Percentiles rank a stretch among this genome's conserved stretches.
Conservation (phyloP, 805 yeast species). For the Metschnikowia chrysomelidarum region DNA sequence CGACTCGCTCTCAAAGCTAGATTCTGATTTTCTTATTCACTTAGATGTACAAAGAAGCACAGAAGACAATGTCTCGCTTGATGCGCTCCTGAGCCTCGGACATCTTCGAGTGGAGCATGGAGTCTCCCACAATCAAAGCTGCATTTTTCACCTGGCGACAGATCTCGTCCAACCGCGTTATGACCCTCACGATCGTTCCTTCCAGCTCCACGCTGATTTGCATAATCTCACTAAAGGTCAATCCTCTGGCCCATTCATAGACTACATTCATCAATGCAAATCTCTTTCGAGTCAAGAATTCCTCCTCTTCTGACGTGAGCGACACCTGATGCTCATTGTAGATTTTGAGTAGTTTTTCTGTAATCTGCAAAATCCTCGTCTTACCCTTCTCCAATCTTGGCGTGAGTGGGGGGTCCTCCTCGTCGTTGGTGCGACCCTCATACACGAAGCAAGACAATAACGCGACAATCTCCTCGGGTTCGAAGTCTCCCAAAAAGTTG, state of each 20-base stretch:
- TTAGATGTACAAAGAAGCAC: slow-evolving; percentile 87
- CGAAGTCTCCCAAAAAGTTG: slow-evolving; percentile 88
- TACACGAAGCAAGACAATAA: slow-evolving; percentile 87
- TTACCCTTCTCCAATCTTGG: slow-evolving; percentile 78
- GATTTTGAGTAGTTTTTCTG: slow-evolving; percentile 57
- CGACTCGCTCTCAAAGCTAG: slow-evolving; percentile 16
- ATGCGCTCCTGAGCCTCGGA: slow-evolving; percentile 89
- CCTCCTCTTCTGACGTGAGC: slow-evolving; percentile 79
- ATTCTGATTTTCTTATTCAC: not conserved
- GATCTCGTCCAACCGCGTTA: slow-evolving; percentile 89
- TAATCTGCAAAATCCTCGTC: slow-evolving; percentile 65
- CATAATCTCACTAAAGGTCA: slow-evolving; percentile 88
- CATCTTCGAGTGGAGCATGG: slow-evolving; percentile 86
- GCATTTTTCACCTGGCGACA: slow-evolving; percentile 95
- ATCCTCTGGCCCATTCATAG: slow-evolving; percentile 97
- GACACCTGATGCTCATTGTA: slow-evolving; percentile 69
- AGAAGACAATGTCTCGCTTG: slow-evolving; percentile 95
- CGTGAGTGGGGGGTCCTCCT: slow-evolving; percentile 63
- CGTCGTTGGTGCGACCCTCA: slow-evolving; percentile 72
- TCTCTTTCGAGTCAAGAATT: slow-evolving; percentile 77
- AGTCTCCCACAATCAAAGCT: slow-evolving; percentile 91
- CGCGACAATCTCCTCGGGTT: slow-evolving; percentile 97
- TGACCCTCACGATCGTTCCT: slow-evolving; percentile 95
- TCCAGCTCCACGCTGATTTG: slow-evolving; percentile 86
- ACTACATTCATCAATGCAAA: slow-evolving; percentile 92